These are phyloP conservation scores for Ustilago shanxiensis DNA, from an alignment of 1,284 basidiomycete genomes.

Conservation along the genomic window DNA sequence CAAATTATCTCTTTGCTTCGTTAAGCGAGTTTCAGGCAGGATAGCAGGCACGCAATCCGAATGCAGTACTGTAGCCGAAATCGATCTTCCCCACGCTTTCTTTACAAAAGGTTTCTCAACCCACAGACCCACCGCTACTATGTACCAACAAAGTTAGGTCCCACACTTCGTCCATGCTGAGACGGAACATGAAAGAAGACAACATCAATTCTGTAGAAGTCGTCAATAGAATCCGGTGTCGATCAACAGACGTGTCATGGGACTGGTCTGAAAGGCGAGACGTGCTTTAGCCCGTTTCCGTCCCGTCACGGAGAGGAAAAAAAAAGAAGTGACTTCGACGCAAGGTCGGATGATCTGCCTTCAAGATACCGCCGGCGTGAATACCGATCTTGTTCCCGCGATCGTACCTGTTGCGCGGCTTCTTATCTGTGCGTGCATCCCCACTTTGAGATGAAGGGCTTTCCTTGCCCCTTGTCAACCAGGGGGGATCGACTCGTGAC, in stretches of 20 bases:
- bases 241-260: too few relatives aligned
- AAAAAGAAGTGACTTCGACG: not conserved
- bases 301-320: not conserved
- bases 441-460: too few relatives aligned
- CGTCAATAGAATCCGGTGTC: not conserved
- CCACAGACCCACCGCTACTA: not conserved
- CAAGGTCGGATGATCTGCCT: slow-evolving; percentile 5
- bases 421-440: not conserved
- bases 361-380: slow-evolving; percentile 1
- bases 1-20: not conserved
- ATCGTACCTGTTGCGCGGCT: not conserved
- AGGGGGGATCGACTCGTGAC: slow-evolving; percentile 26
- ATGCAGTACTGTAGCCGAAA: not conserved
- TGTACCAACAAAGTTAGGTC: not conserved
- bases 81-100: slow-evolving; percentile 1
- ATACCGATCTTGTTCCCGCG: not conserved
- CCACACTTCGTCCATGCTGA: not conserved
- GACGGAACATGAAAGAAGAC: too few relatives aligned
- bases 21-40: not conserved
- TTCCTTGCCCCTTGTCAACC: slow-evolving; percentile 13
- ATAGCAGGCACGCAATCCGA: not conserved
- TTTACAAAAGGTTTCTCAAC: not conserved
- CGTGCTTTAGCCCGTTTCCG: not conserved
- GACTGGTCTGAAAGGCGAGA: not conserved
- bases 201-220: too few relatives aligned